Conservation (phyloP, 441 rosid genomes). For the Pelargonium australe region DNA sequence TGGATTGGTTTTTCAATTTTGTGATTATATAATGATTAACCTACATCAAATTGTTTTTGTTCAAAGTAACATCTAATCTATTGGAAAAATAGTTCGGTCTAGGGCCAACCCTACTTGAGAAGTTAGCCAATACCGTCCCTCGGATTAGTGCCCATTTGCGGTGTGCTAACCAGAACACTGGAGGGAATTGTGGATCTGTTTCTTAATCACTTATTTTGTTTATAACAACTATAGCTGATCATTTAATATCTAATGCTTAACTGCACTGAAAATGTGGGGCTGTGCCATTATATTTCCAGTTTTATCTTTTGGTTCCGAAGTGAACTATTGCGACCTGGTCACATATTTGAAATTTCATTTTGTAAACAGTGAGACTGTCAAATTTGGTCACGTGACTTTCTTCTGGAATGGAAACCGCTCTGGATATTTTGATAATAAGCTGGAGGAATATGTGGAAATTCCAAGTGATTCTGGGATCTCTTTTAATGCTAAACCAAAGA, state of each 20-base stretch:
- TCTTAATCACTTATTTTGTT: neutral
- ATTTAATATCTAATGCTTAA: neutral
- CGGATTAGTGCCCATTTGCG: neutral
- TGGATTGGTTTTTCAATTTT: no score
- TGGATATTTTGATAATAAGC: slow-evolving; percentile 61
- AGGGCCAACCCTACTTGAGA: no score
- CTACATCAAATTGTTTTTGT: neutral
- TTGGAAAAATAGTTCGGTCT: neutral
- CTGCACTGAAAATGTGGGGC: neutral
- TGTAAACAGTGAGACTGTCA: slow-evolving; percentile 77
- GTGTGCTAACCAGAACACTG: neutral
- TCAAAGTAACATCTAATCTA: neutral
- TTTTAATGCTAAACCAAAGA: slow-evolving; percentile 80
- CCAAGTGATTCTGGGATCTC: slow-evolving; percentile 92
- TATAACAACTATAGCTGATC: neutral
- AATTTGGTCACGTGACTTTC: slow-evolving; percentile 97
- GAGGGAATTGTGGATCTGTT: neutral
- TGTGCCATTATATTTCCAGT: neutral
- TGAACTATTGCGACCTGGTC: neutral
- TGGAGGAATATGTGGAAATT: slow-evolving; percentile 85
- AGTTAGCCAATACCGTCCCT: neutral
- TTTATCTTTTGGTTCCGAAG: neutral
- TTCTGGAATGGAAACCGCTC: slow-evolving; percentile 99
- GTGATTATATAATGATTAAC: no score
- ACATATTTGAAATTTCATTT: neutral